These are phyloP conservation scores for Candida quercuum DNA, from an alignment of 805 yeast species.

Conservation along the genomic window DNA sequence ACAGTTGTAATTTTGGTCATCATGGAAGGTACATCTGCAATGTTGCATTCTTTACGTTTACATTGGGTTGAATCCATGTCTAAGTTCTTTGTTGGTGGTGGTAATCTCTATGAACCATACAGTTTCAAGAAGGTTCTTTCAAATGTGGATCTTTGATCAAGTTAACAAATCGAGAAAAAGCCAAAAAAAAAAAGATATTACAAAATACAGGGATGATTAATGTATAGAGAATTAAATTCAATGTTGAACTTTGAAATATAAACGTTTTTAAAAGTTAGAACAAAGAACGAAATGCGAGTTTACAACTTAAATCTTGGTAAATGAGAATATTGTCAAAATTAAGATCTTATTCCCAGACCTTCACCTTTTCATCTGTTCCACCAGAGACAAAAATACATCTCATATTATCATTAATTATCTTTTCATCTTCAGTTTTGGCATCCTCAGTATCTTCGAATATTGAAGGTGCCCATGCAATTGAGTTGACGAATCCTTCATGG, in stretches of 20 bases:
- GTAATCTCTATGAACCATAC: slow-evolving; percentile 83
- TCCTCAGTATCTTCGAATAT: slow-evolving; percentile 26
- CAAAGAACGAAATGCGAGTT: too few species aligned
- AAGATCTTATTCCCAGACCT: slow-evolving; percentile 75
- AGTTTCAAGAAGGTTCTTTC: slow-evolving; percentile 39
- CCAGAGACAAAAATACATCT: slow-evolving; percentile 81
- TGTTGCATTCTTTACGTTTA: slow-evolving; percentile 94
- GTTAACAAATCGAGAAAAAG: too few species aligned
- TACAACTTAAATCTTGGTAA: too few species aligned
- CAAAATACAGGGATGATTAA: slow-evolving; percentile 30
- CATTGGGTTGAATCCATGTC: slow-evolving; percentile 99
- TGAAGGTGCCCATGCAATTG: slow-evolving; percentile 50
- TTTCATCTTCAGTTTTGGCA: slow-evolving; percentile 22
- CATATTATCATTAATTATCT: slow-evolving; percentile 38
- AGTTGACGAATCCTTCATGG: slow-evolving; percentile 76
- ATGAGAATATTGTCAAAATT: too few species aligned
- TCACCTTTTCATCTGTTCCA: slow-evolving; percentile 89
- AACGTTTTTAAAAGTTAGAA: too few species aligned
- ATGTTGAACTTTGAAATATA: too few species aligned
- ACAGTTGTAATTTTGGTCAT: slow-evolving; percentile 87
- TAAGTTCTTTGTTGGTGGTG: slow-evolving; percentile 96
- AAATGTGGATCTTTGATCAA: slow-evolving; percentile 11
- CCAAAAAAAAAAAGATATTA: slow-evolving; percentile 19
- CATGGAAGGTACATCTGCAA: slow-evolving; percentile 99
- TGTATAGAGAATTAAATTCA: slow-evolving; percentile 24